Evolutionary conservation across 2,329 filamentous ascomycete species (phyloP), one percentile per base, ranked within the genome.

Genomic region (Phialemoniopsis sp.): DNA sequence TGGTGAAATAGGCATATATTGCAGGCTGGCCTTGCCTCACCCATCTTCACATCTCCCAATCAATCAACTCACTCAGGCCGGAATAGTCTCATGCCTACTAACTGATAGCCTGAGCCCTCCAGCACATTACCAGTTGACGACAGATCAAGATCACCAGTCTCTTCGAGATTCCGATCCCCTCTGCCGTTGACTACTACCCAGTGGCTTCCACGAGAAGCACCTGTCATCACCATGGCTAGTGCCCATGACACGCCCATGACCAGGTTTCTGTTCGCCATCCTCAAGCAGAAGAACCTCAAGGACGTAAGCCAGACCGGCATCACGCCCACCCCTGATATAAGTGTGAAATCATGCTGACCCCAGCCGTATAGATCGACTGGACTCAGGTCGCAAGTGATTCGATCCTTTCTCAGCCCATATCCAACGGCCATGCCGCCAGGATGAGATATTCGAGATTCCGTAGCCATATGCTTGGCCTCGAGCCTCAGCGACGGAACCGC

Each of bases 371-470:
- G 76, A 77, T 80, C 50, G 72, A 80, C 54, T 80, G 76, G 76
- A 72, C 72, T 44, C 58, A 67, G 52, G 76, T 80, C 33, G 76
- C 76, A 38, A 56, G 64, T 29, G 72, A 78, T 43, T 73, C 75
- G 15, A 65, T 76, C 35, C 64, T 80, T 9, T 46, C 68, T 17
- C 66, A 77, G 36, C 63, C 68, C 48, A 79, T 80, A 43, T 68
- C 73, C 45, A 80, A 80, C 50, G 76, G 76, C 33, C 76, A 80
- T 55, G 76, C 76, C 21, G 76, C 76, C 26, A 70, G 76, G 35
- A 80, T 80, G 76, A 66, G 76, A 39, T 80, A 71, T 54, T 72
- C 73, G 13, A 68, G 76, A 29, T 78, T 78, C 52, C 60, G 63
- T 19, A 52, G 62, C 9, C 58, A 67, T 10, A 66, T 79, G 51